Percentiles rank a stretch among this genome's conserved stretches.
phyloP scores from a whole-genome alignment of 163 green algal genomes.

The Chlamydomonas reinhardtii region DNA sequence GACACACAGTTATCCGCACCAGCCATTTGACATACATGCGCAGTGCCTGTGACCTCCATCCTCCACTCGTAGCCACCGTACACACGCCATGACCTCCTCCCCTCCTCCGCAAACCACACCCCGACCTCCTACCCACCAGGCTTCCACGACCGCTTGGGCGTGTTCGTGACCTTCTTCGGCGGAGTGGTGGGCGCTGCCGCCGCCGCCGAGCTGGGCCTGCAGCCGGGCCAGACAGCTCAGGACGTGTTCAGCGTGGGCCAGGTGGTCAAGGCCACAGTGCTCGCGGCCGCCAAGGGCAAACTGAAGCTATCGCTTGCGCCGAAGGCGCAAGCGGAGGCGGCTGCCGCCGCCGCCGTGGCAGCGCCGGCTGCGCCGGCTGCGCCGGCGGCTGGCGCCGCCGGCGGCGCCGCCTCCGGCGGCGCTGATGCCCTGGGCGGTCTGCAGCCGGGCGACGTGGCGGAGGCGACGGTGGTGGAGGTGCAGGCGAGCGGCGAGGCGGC shows the following conservation, averaged over 20 bases:
- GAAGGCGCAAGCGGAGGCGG: slow-evolving; percentile 24
- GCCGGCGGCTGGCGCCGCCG: background rate
- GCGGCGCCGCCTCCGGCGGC: slow-evolving; percentile 6
- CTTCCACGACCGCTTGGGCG: slow-evolving; percentile 70
- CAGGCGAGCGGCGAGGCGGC: background rate
- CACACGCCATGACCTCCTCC: too few relatives aligned
- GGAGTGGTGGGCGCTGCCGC: slow-evolving; percentile 78
- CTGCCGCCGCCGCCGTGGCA: background rate
- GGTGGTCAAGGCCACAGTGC: slow-evolving; percentile 66
- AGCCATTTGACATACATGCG: too few relatives aligned
- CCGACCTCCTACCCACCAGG: background rate
- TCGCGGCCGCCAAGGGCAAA: slow-evolving; percentile 61
- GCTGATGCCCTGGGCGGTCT: slow-evolving; percentile 56
- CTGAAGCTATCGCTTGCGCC: slow-evolving; percentile 77
- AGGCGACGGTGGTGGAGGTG: slow-evolving; percentile 58
- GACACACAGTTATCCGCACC: too few relatives aligned
- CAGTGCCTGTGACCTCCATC: too few relatives aligned
- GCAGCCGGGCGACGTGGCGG: slow-evolving; percentile 67
- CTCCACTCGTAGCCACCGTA: too few relatives aligned
- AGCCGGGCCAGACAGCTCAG: slow-evolving; percentile 63
- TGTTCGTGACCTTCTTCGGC: slow-evolving; percentile 94
- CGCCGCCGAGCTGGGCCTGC: slow-evolving; percentile 78
- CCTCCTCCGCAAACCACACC: background rate
- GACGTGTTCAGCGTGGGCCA: slow-evolving; percentile 78
- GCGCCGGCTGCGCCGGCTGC: background rate